phyloP scores from a whole-genome alignment of 2,329 filamentous ascomycete species.

The Microsporum canis region DNA sequence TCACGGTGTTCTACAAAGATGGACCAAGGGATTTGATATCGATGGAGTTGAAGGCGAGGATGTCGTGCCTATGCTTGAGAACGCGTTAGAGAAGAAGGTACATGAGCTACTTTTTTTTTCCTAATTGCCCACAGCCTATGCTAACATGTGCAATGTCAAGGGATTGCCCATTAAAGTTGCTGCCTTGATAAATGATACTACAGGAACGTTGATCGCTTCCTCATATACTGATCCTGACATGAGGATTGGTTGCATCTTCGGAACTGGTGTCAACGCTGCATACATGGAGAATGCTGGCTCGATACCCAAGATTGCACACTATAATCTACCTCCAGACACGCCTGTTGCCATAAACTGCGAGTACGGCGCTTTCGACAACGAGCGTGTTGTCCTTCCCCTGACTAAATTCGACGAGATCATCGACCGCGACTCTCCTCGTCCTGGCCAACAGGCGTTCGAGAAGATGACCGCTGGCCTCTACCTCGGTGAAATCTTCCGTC shows the following conservation, averaged over 20 bases:
- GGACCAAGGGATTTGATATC: conserved; percentile 98
- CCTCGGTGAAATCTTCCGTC: conserved; percentile 85
- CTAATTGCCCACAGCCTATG: conserved; percentile 5
- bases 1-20: conserved; percentile 81
- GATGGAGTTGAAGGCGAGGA: conserved; percentile 81
- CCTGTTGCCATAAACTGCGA: conserved; percentile 97
- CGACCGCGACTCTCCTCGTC: conserved; percentile 82
- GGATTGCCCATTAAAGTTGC: conserved; percentile 84
- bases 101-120: conserved; percentile 15
- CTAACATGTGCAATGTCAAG: conserved; percentile 31
- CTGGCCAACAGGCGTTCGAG: conserved; percentile 89
- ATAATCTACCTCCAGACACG: conserved; percentile 72
- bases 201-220: conserved; percentile 89
- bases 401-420: conserved; percentile 79
- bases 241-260: conserved; percentile 96
- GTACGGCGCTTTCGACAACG: conserved; percentile 93
- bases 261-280: conserved; percentile 93
- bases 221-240: conserved; percentile 90
- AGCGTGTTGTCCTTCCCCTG: conserved; percentile 73
- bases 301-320: conserved; percentile 84
- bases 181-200: conserved; percentile 94
- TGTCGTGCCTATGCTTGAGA: conserved; percentile 78
- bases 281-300: conserved; percentile 92
- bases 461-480: conserved; percentile 97
- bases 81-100: conserved; percentile 59